Base-by-base conservation (phyloP, 1,139 yeast genomes). In the Ogataea hybrid region DNA sequence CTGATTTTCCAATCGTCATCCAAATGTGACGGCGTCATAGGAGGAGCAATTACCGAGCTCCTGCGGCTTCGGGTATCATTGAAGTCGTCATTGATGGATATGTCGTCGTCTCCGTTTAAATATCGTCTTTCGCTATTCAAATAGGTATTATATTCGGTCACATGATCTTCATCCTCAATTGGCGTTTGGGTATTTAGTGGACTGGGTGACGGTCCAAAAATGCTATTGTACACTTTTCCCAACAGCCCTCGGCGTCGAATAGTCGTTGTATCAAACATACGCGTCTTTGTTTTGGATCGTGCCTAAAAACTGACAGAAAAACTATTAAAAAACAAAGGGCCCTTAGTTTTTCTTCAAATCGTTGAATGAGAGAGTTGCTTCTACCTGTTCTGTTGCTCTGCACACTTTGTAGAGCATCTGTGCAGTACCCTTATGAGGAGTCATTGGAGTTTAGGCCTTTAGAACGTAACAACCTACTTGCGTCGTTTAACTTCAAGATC, bases 401-500 rank as follows among this genome's bases (percentile, higher is more conserved):
- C 14, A 21, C 31, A 23, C 14, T 30, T 7, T 17, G 21, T 21
- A 16, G 8, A 14, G 43, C 34, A 7, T 11, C 16, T 28, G 29
- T 41, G 18, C 33, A 23, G 9, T 68, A 66, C 44, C 73, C 75
- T 3, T 86, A 79, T 55, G 63, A 70, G 15, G 97, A 89, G 63
- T 57, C 67, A 18, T 69, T 89, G 36, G 63, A 67, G 18, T 58
- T 89, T 33, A 76, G 70, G 44, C 95, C 96, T 1, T 69, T 89
- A 42, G 83, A 92, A 6, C 70, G 81, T 40, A 85, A 85, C 58
- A 77, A 77, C 50, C 58, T 88, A 23, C 66, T 86, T 47, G 71
- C 90, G 0, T 76, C 87, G 16, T 86, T 86, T 59, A 67, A 75
- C 39, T 90, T 90, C 63, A 69, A 77, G 25, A 65, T 84, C 41